These are phyloP conservation scores for Lichtheimia hyalospora DNA, from an alignment of 371 early-diverging fungal species.

Conservation along the genomic window DNA sequence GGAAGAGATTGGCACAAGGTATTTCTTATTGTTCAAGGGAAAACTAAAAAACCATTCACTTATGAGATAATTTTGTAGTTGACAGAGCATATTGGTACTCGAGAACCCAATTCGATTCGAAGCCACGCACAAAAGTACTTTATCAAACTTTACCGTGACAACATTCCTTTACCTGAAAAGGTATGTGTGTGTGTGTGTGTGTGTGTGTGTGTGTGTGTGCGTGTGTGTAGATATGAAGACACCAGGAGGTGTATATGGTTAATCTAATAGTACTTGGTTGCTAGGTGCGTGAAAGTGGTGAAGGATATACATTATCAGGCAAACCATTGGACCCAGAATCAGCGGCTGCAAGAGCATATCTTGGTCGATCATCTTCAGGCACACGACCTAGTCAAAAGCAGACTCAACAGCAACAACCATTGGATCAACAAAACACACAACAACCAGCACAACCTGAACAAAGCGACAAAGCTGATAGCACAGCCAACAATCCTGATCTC, in stretches of 20 bases:
- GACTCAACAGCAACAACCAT: background rate
- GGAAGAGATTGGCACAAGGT: conserved; percentile 84
- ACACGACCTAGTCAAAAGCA: background rate
- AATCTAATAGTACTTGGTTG: background rate
- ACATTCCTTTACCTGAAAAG: conserved; percentile 76
- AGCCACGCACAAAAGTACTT: conserved; percentile 92
- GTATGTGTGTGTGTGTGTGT: no score
- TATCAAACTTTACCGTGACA: conserved; percentile 84
- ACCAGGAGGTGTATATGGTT: background rate
- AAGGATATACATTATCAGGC: conserved; percentile 88
- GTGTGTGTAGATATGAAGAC: no score
- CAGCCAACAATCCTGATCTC: background rate
- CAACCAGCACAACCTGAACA: background rate
- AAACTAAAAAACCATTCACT: no score
- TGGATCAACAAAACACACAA: background rate
- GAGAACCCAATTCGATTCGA: conserved; percentile 81
- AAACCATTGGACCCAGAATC: conserved; percentile 85
- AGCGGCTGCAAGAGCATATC: conserved; percentile 81
- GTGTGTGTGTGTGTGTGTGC: no score
- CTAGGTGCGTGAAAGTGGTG: conserved; percentile 72
- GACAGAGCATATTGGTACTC: conserved; percentile 69
- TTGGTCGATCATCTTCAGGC: conserved; percentile 26
- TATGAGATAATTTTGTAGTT: conserved; percentile 38
- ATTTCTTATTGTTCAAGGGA: no score
- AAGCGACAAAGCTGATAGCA: background rate